phyloP scores from a whole-genome alignment of 1,284 basidiomycete species.

The Moesziomyces sp. region DNA sequence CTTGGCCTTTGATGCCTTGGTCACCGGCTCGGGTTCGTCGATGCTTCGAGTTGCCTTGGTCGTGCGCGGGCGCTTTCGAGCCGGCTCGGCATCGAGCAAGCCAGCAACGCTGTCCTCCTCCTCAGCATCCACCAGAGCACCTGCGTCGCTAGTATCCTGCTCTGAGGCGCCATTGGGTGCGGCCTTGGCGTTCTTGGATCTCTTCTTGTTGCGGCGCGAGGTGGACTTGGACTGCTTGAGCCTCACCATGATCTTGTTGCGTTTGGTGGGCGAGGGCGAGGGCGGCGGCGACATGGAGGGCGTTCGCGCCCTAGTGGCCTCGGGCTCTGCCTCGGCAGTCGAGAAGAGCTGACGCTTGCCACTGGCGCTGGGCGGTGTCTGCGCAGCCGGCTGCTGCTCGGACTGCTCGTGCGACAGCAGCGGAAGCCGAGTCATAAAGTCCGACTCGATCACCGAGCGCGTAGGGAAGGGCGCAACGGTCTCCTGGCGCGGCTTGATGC shows the following conservation, averaged over 20 bases:
- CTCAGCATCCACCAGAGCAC: slow-evolving; percentile 7
- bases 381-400: slow-evolving; percentile 1
- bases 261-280: slow-evolving; percentile 37
- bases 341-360: slow-evolving; percentile 17
- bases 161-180: slow-evolving; percentile 16
- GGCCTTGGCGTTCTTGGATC: slow-evolving; percentile 17
- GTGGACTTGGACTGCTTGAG: slow-evolving; percentile 26
- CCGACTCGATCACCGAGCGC: slow-evolving; percentile 43
- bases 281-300: slow-evolving; percentile 32
- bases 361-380: slow-evolving; percentile 7
- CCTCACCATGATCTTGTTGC: slow-evolving; percentile 1
- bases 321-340: background rate
- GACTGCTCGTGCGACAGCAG: slow-evolving; percentile 5
- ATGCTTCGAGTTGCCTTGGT: background rate
- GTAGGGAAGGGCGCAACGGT: slow-evolving; percentile 32
- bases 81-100: slow-evolving; percentile 10
- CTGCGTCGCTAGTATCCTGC: background rate
- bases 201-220: slow-evolving; percentile 29
- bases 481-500: slow-evolving; percentile 30
- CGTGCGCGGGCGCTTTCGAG: slow-evolving; percentile 14
- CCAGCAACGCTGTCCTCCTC: slow-evolving; percentile 24
- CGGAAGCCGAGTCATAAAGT: slow-evolving; percentile 26
- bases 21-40: background rate
- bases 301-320: slow-evolving; percentile 2
- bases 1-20: slow-evolving; percentile 7